phyloP scores from a whole-genome alignment of 192 early-diverging fungal genomes.

The Geranomyces michiganensis region DNA sequence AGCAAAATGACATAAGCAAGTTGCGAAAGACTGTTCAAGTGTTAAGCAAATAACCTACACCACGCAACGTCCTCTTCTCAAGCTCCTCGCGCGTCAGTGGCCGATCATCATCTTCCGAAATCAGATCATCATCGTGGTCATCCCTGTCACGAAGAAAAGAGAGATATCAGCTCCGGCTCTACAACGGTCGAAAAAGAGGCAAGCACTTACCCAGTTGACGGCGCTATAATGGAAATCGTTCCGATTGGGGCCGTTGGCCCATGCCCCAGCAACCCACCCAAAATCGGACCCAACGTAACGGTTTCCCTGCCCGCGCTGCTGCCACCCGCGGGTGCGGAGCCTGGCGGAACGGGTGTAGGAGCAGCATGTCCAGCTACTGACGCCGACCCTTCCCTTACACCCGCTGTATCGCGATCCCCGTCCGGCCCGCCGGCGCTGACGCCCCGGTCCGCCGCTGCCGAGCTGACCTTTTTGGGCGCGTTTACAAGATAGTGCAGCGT shows the following conservation, averaged over 20 bases:
- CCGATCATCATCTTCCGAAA: slow-evolving; percentile 60
- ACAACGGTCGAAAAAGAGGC: background rate
- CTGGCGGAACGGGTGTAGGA: background rate
- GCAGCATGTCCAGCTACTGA: background rate
- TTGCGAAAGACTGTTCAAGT: no score
- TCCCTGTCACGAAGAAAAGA: slow-evolving; percentile 35
- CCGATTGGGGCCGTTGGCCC: slow-evolving; percentile 53
- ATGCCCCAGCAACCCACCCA: slow-evolving; percentile 54
- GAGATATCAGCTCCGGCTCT: background rate
- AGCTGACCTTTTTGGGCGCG: slow-evolving; percentile 47
- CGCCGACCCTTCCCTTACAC: background rate
- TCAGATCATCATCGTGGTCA: slow-evolving; percentile 57
- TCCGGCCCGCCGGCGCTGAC: slow-evolving; percentile 32
- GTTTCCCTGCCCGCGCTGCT: background rate
- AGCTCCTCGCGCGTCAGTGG: slow-evolving; percentile 60
- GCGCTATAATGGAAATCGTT: slow-evolving; percentile 50
- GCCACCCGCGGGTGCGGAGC: background rate
- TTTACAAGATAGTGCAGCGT: slow-evolving; percentile 57
- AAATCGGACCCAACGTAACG: slow-evolving; percentile 28
- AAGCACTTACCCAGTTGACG: slow-evolving; percentile 51
- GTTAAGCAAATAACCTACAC: slow-evolving; percentile 41
- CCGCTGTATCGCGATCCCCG: background rate
- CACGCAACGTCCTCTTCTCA: slow-evolving; percentile 52
- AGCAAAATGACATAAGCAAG: no score
- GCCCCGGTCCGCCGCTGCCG: slow-evolving; percentile 31